phyloP scores from a whole-genome alignment of 1,139 yeast species.

The Blastobotrys persicus region DNA sequence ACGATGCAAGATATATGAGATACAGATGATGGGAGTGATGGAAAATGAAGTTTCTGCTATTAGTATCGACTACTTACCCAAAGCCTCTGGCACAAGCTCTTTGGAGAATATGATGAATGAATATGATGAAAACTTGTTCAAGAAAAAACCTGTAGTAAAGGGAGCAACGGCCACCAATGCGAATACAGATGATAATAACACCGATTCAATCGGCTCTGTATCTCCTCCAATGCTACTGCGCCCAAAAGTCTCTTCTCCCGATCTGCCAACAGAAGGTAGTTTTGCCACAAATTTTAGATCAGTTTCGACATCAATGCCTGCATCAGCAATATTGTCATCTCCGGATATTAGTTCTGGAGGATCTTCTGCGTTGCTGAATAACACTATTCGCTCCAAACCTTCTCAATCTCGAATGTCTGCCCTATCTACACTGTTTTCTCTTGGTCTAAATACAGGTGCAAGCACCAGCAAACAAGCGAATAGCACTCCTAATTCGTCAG shows the following conservation, averaged over 20 bases:
- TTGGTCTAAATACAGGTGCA: slow-evolving; percentile 2
- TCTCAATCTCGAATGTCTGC: slow-evolving; percentile 23
- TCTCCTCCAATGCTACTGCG: slow-evolving; percentile 21
- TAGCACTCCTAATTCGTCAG: neutral
- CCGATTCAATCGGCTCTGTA: neutral
- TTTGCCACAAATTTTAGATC: slow-evolving; percentile 13
- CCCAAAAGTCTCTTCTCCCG: slow-evolving; percentile 23
- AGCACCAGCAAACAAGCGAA: slow-evolving; percentile 4
- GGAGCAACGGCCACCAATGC: neutral
- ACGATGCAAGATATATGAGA: slow-evolving; percentile 85
- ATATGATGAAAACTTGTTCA: slow-evolving; percentile 51
- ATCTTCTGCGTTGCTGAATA: slow-evolving; percentile 21
- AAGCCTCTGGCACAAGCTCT: slow-evolving; percentile 27
- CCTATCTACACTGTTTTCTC: slow-evolving; percentile 25
- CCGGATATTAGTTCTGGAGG: slow-evolving; percentile 15
- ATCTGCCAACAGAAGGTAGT: slow-evolving; percentile 7
- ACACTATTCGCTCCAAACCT: slow-evolving; percentile 23
- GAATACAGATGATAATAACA: neutral
- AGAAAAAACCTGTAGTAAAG: slow-evolving; percentile 20
- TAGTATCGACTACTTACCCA: slow-evolving; percentile 53
- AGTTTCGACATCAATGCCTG: slow-evolving; percentile 24
- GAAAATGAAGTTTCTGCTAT: slow-evolving; percentile 77
- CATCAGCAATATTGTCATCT: slow-evolving; percentile 27
- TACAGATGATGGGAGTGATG: slow-evolving; percentile 98
- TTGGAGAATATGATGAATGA: slow-evolving; percentile 54